Percentiles rank a stretch among this genome's conserved stretches.
Evolutionary conservation across 2,329 filamentous ascomycete genomes (phyloP).

Genomic region (Fusarium foetens): DNA sequence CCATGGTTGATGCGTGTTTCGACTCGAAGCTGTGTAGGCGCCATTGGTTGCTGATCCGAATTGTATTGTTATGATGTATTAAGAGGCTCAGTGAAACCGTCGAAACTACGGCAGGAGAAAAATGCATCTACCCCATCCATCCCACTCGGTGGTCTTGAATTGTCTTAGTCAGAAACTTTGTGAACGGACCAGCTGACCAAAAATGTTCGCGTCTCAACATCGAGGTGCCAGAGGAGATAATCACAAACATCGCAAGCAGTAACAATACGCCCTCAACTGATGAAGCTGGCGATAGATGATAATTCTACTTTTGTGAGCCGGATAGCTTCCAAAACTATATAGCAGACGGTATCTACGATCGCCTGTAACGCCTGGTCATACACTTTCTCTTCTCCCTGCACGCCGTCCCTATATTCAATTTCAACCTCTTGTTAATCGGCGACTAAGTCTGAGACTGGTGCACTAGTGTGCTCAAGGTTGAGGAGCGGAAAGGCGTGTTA

Average conservation of each 20-base stretch:
- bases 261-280: no score
- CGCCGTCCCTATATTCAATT: no score
- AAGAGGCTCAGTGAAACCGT: accelerated
- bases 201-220: not conserved
- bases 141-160: not conserved
- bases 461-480: no score
- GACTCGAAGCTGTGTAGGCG: not conserved
- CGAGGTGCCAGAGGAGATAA: no score
- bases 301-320: no score
- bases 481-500: no score
- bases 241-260: no score
- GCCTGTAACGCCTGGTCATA: not conserved
- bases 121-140: not conserved
- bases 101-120: not conserved
- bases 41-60: accelerated
- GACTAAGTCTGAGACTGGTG: no score
- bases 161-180: not conserved
- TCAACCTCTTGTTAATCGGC: no score
- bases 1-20: not conserved
- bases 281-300: no score
- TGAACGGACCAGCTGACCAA: not conserved
- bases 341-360: not conserved
- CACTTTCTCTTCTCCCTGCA: not conserved
- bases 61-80: accelerated
- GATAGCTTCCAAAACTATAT: no score